These are phyloP conservation scores for Leccinum subgranulosum DNA, from an alignment of 768 basidiomycete genomes.

Conservation along the genomic window DNA sequence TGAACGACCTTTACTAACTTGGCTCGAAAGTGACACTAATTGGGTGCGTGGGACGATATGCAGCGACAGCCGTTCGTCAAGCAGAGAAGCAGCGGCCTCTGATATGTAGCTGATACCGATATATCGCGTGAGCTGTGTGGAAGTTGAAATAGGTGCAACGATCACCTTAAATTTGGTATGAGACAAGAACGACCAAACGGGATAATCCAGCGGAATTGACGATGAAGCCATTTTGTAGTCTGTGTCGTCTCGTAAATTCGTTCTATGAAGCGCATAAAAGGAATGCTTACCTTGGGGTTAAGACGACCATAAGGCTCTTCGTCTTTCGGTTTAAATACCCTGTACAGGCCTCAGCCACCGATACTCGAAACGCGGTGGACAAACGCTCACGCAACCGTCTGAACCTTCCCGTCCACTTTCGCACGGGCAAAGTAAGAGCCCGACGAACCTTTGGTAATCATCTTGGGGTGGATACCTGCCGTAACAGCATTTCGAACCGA, in stretches of 20 bases:
- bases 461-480: conserved; percentile 83
- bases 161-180: conserved; percentile 82
- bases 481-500: conserved; percentile 66
- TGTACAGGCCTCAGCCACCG: conserved; percentile 26
- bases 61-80: conserved; percentile 70
- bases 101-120: conserved; percentile 65
- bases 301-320: conserved; percentile 86
- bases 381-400: conserved; percentile 71
- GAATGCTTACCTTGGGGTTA: conserved; percentile 68
- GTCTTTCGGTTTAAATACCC: conserved; percentile 90
- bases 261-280: not conserved
- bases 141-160: not conserved
- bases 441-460: conserved; percentile 86
- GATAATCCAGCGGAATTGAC: conserved; percentile 85
- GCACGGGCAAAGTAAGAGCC: conserved; percentile 91
- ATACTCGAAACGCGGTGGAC: not conserved
- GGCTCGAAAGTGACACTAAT: conserved; percentile 77
- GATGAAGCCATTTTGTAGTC: conserved; percentile 89
- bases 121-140: not conserved
- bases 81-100: conserved; percentile 82
- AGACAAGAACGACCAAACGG: conserved; percentile 88
- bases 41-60: conserved; percentile 86
- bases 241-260: conserved; percentile 25
- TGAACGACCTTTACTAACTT: conserved; percentile 33
- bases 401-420: conserved; percentile 70